These are phyloP conservation scores for Yarrowia sp. DNA, from an alignment of 805 yeast species.

Conservation along the genomic window DNA sequence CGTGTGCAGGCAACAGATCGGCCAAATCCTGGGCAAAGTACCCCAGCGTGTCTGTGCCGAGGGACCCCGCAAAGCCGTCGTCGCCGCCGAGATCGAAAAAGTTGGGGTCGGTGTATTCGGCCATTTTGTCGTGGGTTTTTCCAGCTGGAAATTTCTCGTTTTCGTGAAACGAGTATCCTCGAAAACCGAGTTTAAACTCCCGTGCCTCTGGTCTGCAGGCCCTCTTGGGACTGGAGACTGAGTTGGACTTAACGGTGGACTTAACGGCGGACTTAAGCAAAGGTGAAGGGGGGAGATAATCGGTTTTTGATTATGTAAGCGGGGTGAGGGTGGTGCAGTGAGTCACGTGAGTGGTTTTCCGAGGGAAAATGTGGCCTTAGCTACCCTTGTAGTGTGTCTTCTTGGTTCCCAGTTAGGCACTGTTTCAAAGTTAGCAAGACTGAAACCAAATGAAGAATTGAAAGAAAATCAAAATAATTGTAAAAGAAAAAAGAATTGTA, in stretches of 20 bases:
- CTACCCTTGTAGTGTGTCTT: too few species aligned
- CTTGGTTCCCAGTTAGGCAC: too few species aligned
- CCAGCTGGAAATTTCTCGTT: too few species aligned
- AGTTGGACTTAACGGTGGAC: background rate
- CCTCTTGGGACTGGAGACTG: background rate
- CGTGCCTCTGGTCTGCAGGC: constrained; percentile 15
- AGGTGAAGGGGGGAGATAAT: background rate
- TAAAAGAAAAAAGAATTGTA: too few species aligned
- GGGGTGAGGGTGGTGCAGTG: too few species aligned
- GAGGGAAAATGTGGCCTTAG: too few species aligned
- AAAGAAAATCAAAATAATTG: too few species aligned
- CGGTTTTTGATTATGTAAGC: too few species aligned
- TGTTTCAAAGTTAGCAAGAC: too few species aligned
- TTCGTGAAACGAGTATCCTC: background rate
- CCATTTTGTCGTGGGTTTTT: background rate
- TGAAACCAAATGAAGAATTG: too few species aligned
- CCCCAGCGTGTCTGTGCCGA: constrained; percentile 17
- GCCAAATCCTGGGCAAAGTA: constrained; percentile 34
- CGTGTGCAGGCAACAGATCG: background rate
- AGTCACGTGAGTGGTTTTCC: too few species aligned
- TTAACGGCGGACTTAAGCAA: background rate
- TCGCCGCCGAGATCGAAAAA: constrained; percentile 8
- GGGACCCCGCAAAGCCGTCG: constrained; percentile 4
- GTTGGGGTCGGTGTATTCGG: constrained; percentile 8
- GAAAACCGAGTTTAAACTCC: background rate